phyloP scores from a whole-genome alignment of 116 monocot species.

The Trichopus zeylanicus region DNA sequence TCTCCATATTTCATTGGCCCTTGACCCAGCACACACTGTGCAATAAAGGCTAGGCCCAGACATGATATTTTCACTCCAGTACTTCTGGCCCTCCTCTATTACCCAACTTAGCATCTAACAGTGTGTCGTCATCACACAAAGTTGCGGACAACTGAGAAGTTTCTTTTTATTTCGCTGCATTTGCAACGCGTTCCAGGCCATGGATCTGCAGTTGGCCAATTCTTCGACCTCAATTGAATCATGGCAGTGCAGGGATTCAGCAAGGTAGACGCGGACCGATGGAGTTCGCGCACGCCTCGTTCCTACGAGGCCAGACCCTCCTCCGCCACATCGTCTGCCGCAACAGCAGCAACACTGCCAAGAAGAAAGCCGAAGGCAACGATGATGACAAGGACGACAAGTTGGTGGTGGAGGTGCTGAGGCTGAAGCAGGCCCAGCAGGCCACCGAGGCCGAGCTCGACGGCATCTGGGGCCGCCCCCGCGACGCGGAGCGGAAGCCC shows the following conservation, averaged over 20 bases:
- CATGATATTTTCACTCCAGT: too few species aligned
- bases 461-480: constrained; percentile 28
- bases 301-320: constrained; percentile 60
- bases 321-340: constrained; percentile 38
- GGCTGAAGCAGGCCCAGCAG: constrained; percentile 38
- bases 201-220: too few species aligned
- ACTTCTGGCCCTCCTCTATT: too few species aligned
- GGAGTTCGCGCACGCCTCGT: constrained; percentile 75
- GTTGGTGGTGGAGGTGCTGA: constrained; percentile 33
- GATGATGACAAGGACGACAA: background rate
- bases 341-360: constrained; percentile 2
- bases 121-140: too few species aligned
- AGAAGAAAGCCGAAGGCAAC: background rate
- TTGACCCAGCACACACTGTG: too few species aligned
- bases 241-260: constrained; percentile 34
- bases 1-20: too few species aligned
- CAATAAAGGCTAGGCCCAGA: too few species aligned
- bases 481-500: constrained; percentile 43
- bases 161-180: too few species aligned
- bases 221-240: background rate
- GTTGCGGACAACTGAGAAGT: too few species aligned
- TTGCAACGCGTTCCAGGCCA: too few species aligned
- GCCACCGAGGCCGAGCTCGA: constrained; percentile 27
- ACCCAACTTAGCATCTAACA: too few species aligned
- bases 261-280: constrained; percentile 64